These are phyloP conservation scores for Aspergillus bridgeri DNA, from an alignment of 495 filamentous ascomycete species.

Conservation along the genomic window DNA sequence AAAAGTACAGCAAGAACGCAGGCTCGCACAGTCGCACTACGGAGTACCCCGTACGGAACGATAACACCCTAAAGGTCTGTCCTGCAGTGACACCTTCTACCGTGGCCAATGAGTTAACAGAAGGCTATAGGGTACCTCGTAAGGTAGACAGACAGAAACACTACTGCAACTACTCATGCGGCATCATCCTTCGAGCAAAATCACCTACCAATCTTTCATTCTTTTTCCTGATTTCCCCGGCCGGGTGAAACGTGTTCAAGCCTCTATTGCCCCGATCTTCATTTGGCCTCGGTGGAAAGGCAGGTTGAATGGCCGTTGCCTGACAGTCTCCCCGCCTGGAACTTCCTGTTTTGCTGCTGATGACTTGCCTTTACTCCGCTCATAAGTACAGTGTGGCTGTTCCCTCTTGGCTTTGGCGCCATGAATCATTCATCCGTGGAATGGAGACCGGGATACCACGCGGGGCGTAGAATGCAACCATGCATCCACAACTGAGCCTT, in stretches of 20 bases:
- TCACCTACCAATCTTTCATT: not conserved
- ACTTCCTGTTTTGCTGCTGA: not conserved
- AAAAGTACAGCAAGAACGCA: not conserved
- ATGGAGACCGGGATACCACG: not conserved
- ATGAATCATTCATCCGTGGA: not conserved
- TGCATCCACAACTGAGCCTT: not conserved
- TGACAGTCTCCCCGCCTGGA: not conserved
- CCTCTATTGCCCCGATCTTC: constrained; percentile 4
- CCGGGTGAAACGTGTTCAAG: constrained; percentile 8
- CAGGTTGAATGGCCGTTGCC: not conserved
- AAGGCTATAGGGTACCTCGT: not conserved
- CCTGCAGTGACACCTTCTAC: not conserved
- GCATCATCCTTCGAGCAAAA: not conserved
- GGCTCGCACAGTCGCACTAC: too few relatives aligned
- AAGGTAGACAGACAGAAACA: not conserved
- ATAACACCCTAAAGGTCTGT: not conserved
- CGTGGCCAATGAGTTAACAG: not conserved
- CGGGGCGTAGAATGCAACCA: not conserved
- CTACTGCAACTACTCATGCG: not conserved
- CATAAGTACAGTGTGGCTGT: not conserved
- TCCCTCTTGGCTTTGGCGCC: not conserved
- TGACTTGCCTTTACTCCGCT: not conserved
- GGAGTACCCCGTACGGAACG: too few relatives aligned
- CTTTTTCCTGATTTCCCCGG: not conserved
- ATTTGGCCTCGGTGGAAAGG: not conserved